Percentiles rank a stretch among this genome's conserved stretches.
Evolutionary conservation across 148 eudicot species (phyloP).

Genomic region (Talinum fruticosum): DNA sequence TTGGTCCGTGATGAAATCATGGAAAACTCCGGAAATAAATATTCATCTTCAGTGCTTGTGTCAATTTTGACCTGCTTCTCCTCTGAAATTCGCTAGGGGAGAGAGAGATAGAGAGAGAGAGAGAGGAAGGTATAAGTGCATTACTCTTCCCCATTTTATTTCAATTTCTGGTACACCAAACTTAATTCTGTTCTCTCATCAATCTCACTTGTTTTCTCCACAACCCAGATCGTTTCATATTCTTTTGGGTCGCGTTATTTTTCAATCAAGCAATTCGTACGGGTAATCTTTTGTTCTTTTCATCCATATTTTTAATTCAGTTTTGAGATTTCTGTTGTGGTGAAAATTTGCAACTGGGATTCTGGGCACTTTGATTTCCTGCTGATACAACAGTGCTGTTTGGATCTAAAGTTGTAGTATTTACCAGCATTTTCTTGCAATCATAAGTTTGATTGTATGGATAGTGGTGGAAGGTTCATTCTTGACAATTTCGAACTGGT

Average conservation of each 20-base stretch:
- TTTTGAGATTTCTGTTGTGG: neutral
- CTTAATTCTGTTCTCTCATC: constrained; percentile 13
- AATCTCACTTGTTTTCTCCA: neutral
- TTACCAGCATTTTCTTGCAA: neutral
- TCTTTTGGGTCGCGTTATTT: constrained; percentile 29
- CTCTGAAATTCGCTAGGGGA: neutral
- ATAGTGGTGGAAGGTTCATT: neutral
- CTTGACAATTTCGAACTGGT: neutral
- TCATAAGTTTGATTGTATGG: neutral
- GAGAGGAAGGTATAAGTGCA: neutral
- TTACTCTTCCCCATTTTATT: neutral
- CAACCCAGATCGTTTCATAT: constrained; percentile 29
- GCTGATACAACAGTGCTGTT: constrained; percentile 1
- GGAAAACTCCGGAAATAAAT: neutral
- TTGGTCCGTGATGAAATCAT: neutral
- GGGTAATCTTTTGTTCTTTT: neutral
- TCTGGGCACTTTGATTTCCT: neutral
- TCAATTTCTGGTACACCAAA: neutral
- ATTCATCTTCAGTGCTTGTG: neutral
- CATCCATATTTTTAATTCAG: neutral
- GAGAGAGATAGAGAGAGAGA: too few relatives aligned
- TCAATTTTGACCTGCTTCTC: constrained; percentile 3
- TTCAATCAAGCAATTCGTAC: constrained; percentile 2
- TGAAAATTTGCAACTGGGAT: neutral
- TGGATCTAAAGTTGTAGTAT: neutral